Evolutionary conservation across 1,284 basidiomycete genomes (phyloP), one percentile per base, ranked within the genome.

Genomic region (Athelia sp.): DNA sequence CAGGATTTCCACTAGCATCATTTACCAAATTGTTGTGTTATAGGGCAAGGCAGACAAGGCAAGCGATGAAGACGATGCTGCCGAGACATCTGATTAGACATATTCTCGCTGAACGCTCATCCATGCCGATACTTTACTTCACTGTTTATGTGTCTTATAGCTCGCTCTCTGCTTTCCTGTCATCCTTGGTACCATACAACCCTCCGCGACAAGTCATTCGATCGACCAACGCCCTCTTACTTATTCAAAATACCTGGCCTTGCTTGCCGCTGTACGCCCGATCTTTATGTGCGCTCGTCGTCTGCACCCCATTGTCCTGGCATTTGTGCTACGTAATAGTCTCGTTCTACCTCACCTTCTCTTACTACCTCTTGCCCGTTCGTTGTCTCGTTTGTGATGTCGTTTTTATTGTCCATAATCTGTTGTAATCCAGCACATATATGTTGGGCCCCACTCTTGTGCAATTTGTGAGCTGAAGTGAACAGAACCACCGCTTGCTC

Each of bases 1-100:
- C 36, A 24, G 19, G 51, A 26, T 17, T 54, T 17, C 45, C 40
- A 22, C 18, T 21, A 19, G 29, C 21, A n/a, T n/a, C 34, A 42
- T 45, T 46, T n/a, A n/a, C 42, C 13, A 32, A 52, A 15, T 49
- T 47, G 31, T 43, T 55, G 48, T 50, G 45, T 40, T 63, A 57
- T 60, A 67, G 66, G 63, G 68, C 60, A 76, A 82, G 75, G 74
- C 80, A 58, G 70, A 71, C 54, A 75, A 72, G 36, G 75, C 71
- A 53, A 76, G 76, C 48, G 78, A 75, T 52, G 82, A 81, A 59
- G 79, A 76, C 31, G 77, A 70, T 44, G 79, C 67, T 45, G 82
- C 87, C 50, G 80, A 83, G 35, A 80, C 79, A 56, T 76, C 78
- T 4, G 73, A 76, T 47, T 72, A 56, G 62, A 50, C 56, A 35